Evolutionary conservation across 2,329 filamentous ascomycete genomes (phyloP).

Genomic region (Rutstroemia sp.): DNA sequence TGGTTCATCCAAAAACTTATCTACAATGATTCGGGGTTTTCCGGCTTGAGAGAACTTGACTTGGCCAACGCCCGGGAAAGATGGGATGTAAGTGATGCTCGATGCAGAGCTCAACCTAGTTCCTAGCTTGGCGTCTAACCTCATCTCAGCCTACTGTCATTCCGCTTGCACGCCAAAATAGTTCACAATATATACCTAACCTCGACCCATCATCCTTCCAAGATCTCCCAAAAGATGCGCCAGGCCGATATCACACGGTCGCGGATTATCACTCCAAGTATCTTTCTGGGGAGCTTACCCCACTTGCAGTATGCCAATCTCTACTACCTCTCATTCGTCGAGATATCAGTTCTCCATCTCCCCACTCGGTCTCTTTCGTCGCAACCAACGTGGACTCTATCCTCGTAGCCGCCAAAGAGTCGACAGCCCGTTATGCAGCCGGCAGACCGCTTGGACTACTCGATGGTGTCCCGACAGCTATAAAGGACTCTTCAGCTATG

Average conservation of each 20-base stretch:
- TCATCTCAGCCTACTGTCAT: constrained; percentile 45
- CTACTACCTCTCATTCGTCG: constrained; percentile 64
- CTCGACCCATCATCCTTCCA: constrained; percentile 37
- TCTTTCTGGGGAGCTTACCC: constrained; percentile 60
- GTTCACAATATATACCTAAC: constrained; percentile 29
- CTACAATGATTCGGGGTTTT: too few species aligned
- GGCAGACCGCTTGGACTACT: constrained; percentile 41
- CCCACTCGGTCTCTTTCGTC: constrained; percentile 66
- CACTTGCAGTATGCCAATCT: constrained; percentile 61
- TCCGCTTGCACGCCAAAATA: constrained; percentile 35
- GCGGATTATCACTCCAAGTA: constrained; percentile 74
- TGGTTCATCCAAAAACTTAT: too few species aligned
- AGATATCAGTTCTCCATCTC: constrained; percentile 43
- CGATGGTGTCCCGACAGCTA: constrained; percentile 48
- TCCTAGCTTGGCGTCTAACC: too few species aligned
- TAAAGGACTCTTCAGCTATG: constrained; percentile 51
- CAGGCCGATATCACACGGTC: constrained; percentile 57
- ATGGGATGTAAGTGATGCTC: too few species aligned
- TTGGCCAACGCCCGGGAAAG: too few species aligned
- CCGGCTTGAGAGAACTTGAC: too few species aligned
- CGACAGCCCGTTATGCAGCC: constrained; percentile 60
- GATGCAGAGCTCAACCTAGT: too few species aligned
- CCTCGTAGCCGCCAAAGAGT: constrained; percentile 61
- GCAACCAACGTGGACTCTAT: constrained; percentile 55
- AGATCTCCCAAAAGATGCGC: constrained; percentile 34